Evolutionary conservation across 2,329 filamentous ascomycete genomes (phyloP).

Genomic region (Colletotrichum costaricense): DNA sequence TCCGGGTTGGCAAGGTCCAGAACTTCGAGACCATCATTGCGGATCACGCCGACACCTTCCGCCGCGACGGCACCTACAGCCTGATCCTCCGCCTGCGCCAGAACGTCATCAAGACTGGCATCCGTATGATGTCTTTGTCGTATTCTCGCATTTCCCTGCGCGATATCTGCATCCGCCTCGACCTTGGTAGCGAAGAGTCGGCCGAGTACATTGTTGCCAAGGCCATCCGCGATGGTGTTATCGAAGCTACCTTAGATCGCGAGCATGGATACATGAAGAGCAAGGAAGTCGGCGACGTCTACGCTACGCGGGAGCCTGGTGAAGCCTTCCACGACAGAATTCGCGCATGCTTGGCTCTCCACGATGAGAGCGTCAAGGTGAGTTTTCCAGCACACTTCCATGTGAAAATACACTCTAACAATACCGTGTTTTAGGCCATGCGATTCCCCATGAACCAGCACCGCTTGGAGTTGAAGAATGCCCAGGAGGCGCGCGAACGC

Average conservation of each 20-base stretch:
- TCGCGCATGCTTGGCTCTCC: constrained; percentile 86
- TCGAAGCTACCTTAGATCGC: constrained; percentile 93
- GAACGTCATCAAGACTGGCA: constrained; percentile 99
- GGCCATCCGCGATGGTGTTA: constrained; percentile 96
- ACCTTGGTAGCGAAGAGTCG: constrained; percentile 94
- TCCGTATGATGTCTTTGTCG: constrained; percentile 98
- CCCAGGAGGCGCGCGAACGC: constrained; percentile 95
- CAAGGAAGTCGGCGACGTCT: constrained; percentile 95
- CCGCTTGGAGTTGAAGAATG: constrained; percentile 95
- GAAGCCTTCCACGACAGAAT: constrained; percentile 99
- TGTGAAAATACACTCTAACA: constrained; percentile 40
- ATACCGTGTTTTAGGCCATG: constrained; percentile 76
- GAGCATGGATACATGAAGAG: constrained; percentile 99
- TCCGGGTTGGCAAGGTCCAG: constrained; percentile 94
- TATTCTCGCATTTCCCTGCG: constrained; percentile 97
- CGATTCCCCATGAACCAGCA: constrained; percentile 99
- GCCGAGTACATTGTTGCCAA: constrained; percentile 99
- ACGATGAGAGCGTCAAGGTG: constrained; percentile 99
- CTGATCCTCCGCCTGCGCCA: constrained; percentile 94
- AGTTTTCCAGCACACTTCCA: neutral
- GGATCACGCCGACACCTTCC: constrained; percentile 85
- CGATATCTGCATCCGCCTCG: constrained; percentile 95
- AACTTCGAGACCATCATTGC: constrained; percentile 91
- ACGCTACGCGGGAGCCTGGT: constrained; percentile 93
- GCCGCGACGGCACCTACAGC: constrained; percentile 93